Base-by-base conservation (phyloP, 225 moss, liverwort and hornwort genomes). In the Polytrichum formosum region DNA sequence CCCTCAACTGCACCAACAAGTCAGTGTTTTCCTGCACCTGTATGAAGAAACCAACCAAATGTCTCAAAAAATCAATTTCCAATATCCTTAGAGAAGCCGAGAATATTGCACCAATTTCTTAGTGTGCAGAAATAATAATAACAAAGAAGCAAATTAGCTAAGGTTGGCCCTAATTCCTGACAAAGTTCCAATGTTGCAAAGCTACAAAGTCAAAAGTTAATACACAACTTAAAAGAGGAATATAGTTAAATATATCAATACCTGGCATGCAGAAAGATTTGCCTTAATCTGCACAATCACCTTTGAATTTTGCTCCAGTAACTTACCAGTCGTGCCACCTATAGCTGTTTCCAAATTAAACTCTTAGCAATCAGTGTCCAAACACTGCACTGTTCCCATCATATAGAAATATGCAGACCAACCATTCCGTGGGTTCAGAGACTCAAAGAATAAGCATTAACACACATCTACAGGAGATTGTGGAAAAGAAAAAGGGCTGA, bases 1-100 rank as follows among this genome's bases (percentile, higher is more conserved):
- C 92, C 84, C 94, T 87, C 78, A 79, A 82, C 66, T 82, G 82
- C 70, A 88, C 88, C 55, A 98, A 72, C 46, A 92, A 75, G 71
- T 92, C 88, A 16, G 91, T 92, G 56, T 98, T 98, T 75, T 92
- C 98, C 66, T 90, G 88, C 46, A 90, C 76, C 94, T 98, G 90
- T 62, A 77, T n/a, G 56, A 60, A 60, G 30, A 13, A 46, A 46
- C 46, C 31, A 1, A 53, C 61, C 75, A 70, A 63, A 26, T 21
- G 62, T 62, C 70, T 60, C 5, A 61, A 6, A 70, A 55, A 13
- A 3, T 10, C 3, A 46, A 46, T 16, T 46, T 46, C 46, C 46
- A 46, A 46, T 46, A 46, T 46, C 46, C 2, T 46, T 13, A 37
- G 46, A 46, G 46, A 13, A 46, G 46, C 46, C 1, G 4, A 16